Base-by-base conservation (phyloP, 345 rosid species). In the Geranium rotundifolium region DNA sequence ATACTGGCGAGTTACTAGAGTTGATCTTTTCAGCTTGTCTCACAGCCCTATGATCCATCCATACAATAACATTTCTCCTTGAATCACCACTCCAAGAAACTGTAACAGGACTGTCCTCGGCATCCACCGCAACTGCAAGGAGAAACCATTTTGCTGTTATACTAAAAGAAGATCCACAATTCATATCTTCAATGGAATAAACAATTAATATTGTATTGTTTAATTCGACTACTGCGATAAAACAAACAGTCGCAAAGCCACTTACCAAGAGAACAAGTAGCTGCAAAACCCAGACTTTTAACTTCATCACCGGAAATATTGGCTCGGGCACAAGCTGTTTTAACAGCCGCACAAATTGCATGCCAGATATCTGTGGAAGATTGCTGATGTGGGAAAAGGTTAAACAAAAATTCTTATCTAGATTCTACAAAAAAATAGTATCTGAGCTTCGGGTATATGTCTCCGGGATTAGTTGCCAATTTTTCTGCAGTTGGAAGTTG, bases 41-140 rank as follows among this genome's bases (percentile, higher is more conserved):
- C 17, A 88, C 88, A 77, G 99, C 97, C 83, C 99, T 85, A 60
- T 90, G 97, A 57, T 93, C 99, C 99, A 93, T 93, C 97, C 99
- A 93, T 5, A 93, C 96, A 37, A 93, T 88, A 31, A 87, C 73
- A 58, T 93, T 93, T 66, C 97, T 80, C 69, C 99, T 88, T 54
- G 97, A 81, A 83, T 93, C 99, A 69, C 97, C 99, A 71, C 87
- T 86, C 96, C 86, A 84, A 18, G 99, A 93, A 64, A 93, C 97
- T 16, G 99, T 74, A n/a, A 93, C 97, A 17, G 97, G 97, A 37
- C 87, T 73, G n/a, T 91, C 97, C 72, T 90, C 97, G 55, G 89
- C 81, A 83, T 90, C 99, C 19, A 88, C 86, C n/a, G 99, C 99
- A 61, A 93, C 99, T 93, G 75, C 69, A 74, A 69, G 41, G 0